phyloP scores from a whole-genome alignment of 371 early-diverging fungal genomes.

The Saksenaea oblongispora region DNA sequence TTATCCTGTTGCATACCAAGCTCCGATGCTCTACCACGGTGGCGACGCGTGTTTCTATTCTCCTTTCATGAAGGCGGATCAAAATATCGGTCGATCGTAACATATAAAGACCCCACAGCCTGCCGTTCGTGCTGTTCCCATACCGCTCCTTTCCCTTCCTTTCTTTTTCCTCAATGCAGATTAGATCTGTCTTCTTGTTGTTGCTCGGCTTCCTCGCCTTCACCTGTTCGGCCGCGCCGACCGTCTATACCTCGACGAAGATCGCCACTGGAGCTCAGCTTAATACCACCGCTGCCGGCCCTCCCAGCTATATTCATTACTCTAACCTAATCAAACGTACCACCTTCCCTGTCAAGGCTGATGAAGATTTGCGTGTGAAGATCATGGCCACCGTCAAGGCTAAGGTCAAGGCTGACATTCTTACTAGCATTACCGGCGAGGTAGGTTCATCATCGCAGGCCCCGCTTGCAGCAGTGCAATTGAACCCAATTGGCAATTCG shows the following conservation, averaged over 20 bases:
- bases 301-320: not conserved
- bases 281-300: not conserved
- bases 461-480: not conserved
- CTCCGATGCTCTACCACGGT: not conserved
- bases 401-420: conserved; percentile 12
- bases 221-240: not conserved
- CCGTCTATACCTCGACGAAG: not conserved
- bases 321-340: conserved; percentile 10
- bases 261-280: not conserved
- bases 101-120: not conserved
- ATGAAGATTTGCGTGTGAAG: conserved; percentile 6
- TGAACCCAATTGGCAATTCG: not conserved
- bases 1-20: not conserved
- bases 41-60: not conserved
- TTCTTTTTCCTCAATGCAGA: not conserved
- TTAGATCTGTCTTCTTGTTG: not conserved
- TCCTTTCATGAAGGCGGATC: not conserved
- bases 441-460: conserved; percentile 1
- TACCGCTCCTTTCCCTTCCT: not conserved
- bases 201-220: conserved; percentile 2
- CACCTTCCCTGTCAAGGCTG: conserved; percentile 10
- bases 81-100: not conserved
- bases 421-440: not conserved
- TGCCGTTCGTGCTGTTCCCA: not conserved
- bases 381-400: conserved; percentile 11